A percentile compares a stretch with the other conserved stretches of the same genome.
These are phyloP conservation scores for Luffa acutangula DNA, from an alignment of 306 rosid species.

Conservation along the genomic window DNA sequence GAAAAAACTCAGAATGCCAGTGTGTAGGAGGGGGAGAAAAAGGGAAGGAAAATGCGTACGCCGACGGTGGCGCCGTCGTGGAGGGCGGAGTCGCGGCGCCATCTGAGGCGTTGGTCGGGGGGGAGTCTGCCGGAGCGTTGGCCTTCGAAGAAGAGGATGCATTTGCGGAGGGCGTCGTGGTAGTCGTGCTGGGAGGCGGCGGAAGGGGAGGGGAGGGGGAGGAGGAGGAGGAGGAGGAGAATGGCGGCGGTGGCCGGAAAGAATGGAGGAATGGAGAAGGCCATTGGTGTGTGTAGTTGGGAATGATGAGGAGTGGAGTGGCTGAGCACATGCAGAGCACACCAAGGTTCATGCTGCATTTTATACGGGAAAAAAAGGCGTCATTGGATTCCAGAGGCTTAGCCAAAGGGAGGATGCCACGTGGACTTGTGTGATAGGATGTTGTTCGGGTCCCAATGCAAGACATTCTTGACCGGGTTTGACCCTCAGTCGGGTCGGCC, in stretches of 20 bases:
- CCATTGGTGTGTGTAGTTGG: constrained; percentile 14
- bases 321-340: constrained; percentile 6
- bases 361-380: constrained; percentile 49
- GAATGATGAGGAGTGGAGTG: constrained; percentile 8
- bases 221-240: constrained; percentile 25
- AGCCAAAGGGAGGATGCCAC: constrained; percentile 17
- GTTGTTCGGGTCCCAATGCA: constrained; percentile 41
- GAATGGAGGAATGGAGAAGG: constrained; percentile 16
- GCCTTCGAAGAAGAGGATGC: constrained; percentile 98
- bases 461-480: constrained; percentile 34
- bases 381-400: constrained; percentile 68
- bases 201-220: constrained; percentile 19
- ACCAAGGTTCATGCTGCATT: constrained; percentile 8
- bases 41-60: constrained; percentile 14
- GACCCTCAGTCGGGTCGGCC: constrained; percentile 19
- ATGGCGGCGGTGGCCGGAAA: constrained; percentile 29
- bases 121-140: constrained; percentile 96
- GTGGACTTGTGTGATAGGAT: constrained; percentile 29
- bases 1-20: not conserved
- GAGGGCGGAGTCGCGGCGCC: constrained; percentile 89
- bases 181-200: constrained; percentile 47
- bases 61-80: constrained; percentile 77
- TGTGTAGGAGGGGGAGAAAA: not conserved
- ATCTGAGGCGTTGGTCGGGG: constrained; percentile 63
- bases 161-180: constrained; percentile 66